phyloP scores from a whole-genome alignment of 805 yeast species.

The Candida berthetii region DNA sequence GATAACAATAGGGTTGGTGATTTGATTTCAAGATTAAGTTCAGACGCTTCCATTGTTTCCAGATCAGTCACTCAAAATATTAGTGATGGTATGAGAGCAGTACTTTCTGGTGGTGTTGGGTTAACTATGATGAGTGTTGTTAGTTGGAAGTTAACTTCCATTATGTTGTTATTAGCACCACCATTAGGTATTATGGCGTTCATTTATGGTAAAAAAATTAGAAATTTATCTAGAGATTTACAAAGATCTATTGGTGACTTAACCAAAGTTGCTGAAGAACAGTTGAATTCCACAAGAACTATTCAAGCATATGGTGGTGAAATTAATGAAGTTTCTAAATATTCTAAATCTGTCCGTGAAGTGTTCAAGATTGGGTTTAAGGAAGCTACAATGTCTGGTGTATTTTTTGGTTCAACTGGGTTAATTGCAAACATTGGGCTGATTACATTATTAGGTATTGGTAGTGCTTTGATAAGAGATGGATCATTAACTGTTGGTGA shows the following conservation, averaged over 20 bases:
- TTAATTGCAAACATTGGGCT: conserved; percentile 79
- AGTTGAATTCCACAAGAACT: conserved; percentile 76
- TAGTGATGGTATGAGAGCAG: conserved; percentile 85
- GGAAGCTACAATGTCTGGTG: conserved; percentile 76
- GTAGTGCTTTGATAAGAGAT: conserved; percentile 71
- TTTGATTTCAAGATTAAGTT: conserved; percentile 78
- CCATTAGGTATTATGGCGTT: conserved; percentile 76
- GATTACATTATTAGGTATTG: conserved; percentile 70
- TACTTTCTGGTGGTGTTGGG: conserved; percentile 81
- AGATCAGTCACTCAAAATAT: conserved; percentile 83
- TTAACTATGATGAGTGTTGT: conserved; percentile 88
- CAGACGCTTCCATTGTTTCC: conserved; percentile 85
- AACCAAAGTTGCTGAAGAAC: conserved; percentile 90
- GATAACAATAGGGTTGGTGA: conserved; percentile 91
- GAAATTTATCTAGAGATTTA: conserved; percentile 64
- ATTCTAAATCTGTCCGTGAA: conserved; percentile 62
- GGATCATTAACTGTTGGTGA: conserved; percentile 86
- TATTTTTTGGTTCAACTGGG: conserved; percentile 74
- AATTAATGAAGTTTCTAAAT: conserved; percentile 65
- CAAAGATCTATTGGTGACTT: conserved; percentile 82
- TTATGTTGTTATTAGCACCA: conserved; percentile 77
- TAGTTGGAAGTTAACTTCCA: conserved; percentile 73
- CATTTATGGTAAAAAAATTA: conserved; percentile 75
- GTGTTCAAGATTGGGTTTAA: conserved; percentile 62
- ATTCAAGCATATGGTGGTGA: conserved; percentile 92